Conservation (phyloP, 2,329 filamentous ascomycete genomes). For the Colletotrichum musicola region DNA sequence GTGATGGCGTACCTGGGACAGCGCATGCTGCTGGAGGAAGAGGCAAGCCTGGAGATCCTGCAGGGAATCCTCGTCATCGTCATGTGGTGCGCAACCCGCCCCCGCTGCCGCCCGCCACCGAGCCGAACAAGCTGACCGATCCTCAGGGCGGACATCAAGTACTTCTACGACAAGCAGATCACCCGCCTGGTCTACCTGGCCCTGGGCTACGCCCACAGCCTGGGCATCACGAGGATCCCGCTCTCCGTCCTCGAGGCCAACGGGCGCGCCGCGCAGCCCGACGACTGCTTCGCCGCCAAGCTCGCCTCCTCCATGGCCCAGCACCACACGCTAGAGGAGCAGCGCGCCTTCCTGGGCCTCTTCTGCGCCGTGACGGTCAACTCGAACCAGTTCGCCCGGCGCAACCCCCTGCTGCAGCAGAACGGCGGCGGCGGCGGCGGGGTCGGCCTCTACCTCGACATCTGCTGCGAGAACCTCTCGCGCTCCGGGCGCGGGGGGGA, state of each 20-base stretch:
- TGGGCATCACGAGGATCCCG: conserved; percentile 50
- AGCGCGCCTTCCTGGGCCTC: conserved; percentile 53
- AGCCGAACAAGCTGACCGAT: conserved; percentile 1
- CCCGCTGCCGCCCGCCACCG: neutral
- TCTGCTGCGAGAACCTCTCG: conserved; percentile 48
- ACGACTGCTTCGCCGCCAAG: conserved; percentile 28
- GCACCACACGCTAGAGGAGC: conserved; percentile 50
- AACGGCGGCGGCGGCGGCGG: neutral
- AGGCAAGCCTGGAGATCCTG: conserved; percentile 57
- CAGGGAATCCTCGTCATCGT: conserved; percentile 61
- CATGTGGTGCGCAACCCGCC: conserved; percentile 54
- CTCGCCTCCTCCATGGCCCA: neutral
- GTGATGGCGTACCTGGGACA: conserved; percentile 57
- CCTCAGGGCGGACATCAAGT: conserved; percentile 51
- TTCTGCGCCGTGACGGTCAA: conserved; percentile 40
- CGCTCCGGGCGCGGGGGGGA: conserved; percentile 43
- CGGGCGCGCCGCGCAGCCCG: neutral
- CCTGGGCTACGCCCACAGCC: conserved; percentile 56
- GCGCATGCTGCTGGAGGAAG: conserved; percentile 55
- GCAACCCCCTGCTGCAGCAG: conserved; percentile 47
- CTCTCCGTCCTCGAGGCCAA: conserved; percentile 8
- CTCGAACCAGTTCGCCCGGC: conserved; percentile 53
- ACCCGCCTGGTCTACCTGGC: conserved; percentile 55
- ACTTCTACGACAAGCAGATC: conserved; percentile 50
- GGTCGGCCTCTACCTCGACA: conserved; percentile 45